Base-by-base conservation (phyloP, 345 rosid genomes). In the Cochlearia excelsa region DNA sequence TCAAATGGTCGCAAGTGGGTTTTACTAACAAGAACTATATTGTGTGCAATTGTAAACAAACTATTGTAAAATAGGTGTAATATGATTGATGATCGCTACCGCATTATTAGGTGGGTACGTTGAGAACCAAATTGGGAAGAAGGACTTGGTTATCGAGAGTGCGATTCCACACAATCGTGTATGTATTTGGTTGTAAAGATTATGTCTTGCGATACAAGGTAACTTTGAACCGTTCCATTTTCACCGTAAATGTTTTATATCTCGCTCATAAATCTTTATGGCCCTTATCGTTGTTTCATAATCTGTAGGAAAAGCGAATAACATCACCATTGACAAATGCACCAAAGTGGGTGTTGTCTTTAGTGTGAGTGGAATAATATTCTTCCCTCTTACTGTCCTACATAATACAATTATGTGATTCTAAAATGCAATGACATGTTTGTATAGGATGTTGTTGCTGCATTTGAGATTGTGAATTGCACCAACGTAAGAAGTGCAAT, bases 1-100 rank as follows among this genome's bases (percentile, higher is more conserved):
- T 78, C 96, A 90, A 75, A 82, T 87, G 95, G 99, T 74, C 92
- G 99, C 26, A 94, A 94, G 97, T 94, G 61, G 66, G 96, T 81
- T 23, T 51, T 33, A 53, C 47, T 51, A 10, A 9, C 41, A 57
- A 0, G 9, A 68, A 28, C 39, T 55, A 53, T 7, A 40, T 40
- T 49, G 44, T 58, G 41, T 41, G 33, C n/a, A 30, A 61, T 57
- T 50, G n/a, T n/a, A n/a, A n/a, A n/a, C 41, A 31, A 41, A 38
- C 37, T 66, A 45, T 61, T 59, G 16, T 54, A 41, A 35, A 67
- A 42, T n/a, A 34, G 57, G 29, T 9, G 30, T 45, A 49, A 49
- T 42, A 16, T 67, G 46, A 59, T 33, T 51, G 46, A 41, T 60
- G 53, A 2, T 66, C 41, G 58, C 48, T 65, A 52, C 39, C 61